A percentile compares a stretch with the other conserved stretches of the same genome.
These are phyloP conservation scores for Talaromyces sp. DNA, from an alignment of 2,329 filamentous ascomycete species.

Conservation along the genomic window DNA sequence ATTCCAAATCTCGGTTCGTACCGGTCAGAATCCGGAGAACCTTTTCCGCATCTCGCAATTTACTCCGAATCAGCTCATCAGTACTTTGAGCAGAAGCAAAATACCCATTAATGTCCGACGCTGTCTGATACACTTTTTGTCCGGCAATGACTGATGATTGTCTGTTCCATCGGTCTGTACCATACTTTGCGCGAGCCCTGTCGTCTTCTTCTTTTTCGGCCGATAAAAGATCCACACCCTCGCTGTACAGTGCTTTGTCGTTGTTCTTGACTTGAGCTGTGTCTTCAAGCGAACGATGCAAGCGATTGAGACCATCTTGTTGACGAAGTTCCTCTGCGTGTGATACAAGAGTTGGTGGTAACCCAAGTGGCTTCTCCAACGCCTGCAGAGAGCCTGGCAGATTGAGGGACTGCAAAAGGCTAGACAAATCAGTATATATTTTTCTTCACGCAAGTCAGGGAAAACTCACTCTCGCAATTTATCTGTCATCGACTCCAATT, in stretches of 20 bases:
- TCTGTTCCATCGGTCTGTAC: conserved; percentile 80
- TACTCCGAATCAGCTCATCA: conserved; percentile 69
- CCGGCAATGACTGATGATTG: conserved; percentile 66
- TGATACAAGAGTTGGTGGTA: conserved; percentile 78
- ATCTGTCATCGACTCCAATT: conserved; percentile 76
- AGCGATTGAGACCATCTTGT: conserved; percentile 73
- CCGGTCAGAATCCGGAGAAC: conserved; percentile 73
- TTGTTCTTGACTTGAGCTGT: conserved; percentile 83
- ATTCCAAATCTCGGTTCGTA: conserved; percentile 74
- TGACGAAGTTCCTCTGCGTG: conserved; percentile 94
- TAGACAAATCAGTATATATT: conserved; percentile 19
- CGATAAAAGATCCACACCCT: conserved; percentile 72
- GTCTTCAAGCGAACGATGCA: conserved; percentile 78
- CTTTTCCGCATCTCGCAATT: conserved; percentile 71
- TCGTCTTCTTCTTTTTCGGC: conserved; percentile 83
- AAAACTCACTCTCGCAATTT: conserved; percentile 64
- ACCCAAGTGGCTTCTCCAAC: conserved; percentile 85
- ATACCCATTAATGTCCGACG: conserved; percentile 79
- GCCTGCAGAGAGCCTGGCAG: conserved; percentile 91
- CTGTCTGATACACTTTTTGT: conserved; percentile 68
- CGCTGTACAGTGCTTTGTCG: conserved; percentile 73
- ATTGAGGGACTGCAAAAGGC: conserved; percentile 71
- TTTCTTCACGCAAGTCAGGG: not conserved
- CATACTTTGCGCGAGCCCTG: conserved; percentile 69
- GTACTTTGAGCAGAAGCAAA: conserved; percentile 67